phyloP scores from a whole-genome alignment of 495 filamentous ascomycete genomes.

The Jackrogersella minutella region DNA sequence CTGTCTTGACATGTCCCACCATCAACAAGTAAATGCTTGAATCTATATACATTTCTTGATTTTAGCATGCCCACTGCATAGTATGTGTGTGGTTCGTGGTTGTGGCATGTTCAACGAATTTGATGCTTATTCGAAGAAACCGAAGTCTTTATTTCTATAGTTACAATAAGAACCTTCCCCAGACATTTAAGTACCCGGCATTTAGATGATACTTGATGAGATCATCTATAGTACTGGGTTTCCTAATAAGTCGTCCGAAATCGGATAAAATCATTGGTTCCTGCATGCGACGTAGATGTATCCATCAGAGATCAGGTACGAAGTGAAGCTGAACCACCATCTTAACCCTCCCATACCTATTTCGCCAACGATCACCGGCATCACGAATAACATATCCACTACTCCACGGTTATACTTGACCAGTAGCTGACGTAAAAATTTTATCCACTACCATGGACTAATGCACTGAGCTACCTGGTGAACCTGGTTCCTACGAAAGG shows the following conservation, averaged over 20 bases:
- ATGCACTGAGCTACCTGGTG: conserved; percentile 15
- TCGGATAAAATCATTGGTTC: conserved; percentile 29
- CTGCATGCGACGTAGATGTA: conserved; percentile 6
- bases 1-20: no score
- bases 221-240: background rate
- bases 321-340: conserved; percentile 9
- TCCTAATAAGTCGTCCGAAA: conserved; percentile 17
- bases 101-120: background rate
- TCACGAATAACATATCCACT: conserved; percentile 2
- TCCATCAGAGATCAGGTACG: conserved; percentile 12
- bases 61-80: no score
- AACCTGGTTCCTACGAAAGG: conserved; percentile 13
- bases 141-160: background rate
- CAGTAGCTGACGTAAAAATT: conserved; percentile 15
- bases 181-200: background rate
- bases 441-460: conserved; percentile 14
- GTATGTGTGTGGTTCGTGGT: background rate
- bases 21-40: no score
- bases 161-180: background rate
- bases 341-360: conserved; percentile 2
- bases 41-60: no score
- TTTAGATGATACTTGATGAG: background rate
- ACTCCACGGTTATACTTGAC: conserved; percentile 5
- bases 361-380: conserved; percentile 4
- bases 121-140: background rate